A percentile compares a stretch with the other conserved stretches of the same genome.
These are phyloP conservation scores for Amanita molliuscula DNA, from an alignment of 768 basidiomycete species.

Conservation along the genomic window DNA sequence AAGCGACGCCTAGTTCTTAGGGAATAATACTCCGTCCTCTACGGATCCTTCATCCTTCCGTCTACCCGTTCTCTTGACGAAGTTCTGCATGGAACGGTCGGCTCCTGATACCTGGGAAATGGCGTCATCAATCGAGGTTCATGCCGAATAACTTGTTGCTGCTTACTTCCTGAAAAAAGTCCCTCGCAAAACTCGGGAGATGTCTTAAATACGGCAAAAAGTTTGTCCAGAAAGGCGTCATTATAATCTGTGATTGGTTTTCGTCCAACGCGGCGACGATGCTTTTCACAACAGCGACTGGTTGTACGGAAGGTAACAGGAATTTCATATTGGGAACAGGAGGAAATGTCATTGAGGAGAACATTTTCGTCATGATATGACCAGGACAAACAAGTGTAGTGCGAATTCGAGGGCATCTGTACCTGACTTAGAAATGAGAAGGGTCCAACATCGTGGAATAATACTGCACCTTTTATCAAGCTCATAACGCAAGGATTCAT, in stretches of 20 bases:
- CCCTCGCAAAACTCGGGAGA: slow-evolving; percentile 65
- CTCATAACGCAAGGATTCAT: slow-evolving; percentile 83
- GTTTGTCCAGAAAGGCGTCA: slow-evolving; percentile 65
- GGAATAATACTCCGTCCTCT: neutral
- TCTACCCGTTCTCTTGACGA: slow-evolving; percentile 53
- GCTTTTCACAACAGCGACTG: slow-evolving; percentile 67
- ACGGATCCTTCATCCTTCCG: slow-evolving; percentile 41
- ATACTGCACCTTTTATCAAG: slow-evolving; percentile 58
- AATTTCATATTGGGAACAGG: slow-evolving; percentile 48
- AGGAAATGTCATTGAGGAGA: slow-evolving; percentile 48
- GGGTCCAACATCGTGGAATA: neutral
- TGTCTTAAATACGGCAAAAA: slow-evolving; percentile 43
- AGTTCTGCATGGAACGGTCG: slow-evolving; percentile 61
- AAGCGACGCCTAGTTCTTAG: neutral
- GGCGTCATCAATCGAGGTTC: neutral
- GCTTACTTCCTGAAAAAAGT: slow-evolving; percentile 46
- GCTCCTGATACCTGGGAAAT: slow-evolving; percentile 47
- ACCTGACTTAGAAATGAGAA: slow-evolving; percentile 27
- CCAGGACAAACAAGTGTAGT: slow-evolving; percentile 83
- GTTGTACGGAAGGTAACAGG: slow-evolving; percentile 64
- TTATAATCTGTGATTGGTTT: slow-evolving; percentile 61
- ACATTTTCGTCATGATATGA: slow-evolving; percentile 71
- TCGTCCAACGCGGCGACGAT: slow-evolving; percentile 78
- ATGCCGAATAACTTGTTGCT: slow-evolving; percentile 34
- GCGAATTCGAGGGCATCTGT: slow-evolving; percentile 67